These are phyloP conservation scores for Raffaelea arxii DNA, from an alignment of 2,329 filamentous ascomycete genomes.

Conservation along the genomic window DNA sequence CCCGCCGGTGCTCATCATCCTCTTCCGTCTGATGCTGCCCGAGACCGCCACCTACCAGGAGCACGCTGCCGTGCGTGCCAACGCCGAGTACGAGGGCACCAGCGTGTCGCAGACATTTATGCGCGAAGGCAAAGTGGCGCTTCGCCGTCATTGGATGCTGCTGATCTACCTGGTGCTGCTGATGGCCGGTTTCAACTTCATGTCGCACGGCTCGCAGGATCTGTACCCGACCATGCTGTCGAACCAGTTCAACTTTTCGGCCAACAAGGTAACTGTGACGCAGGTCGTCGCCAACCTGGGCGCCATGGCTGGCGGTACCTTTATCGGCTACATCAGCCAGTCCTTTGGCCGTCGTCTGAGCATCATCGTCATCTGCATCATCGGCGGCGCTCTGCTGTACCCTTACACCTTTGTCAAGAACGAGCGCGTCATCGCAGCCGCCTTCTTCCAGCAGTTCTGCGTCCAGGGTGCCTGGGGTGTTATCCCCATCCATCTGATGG, in stretches of 20 bases:
- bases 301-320: constrained; percentile 63
- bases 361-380: constrained; percentile 51
- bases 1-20: constrained; percentile 41
- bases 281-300: constrained; percentile 74
- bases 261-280: constrained; percentile 20
- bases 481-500: constrained; percentile 71
- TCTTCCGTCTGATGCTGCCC: constrained; percentile 13
- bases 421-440: constrained; percentile 50
- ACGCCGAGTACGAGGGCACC: constrained; percentile 47
- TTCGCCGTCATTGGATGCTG: constrained; percentile 71
- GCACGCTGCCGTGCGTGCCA: constrained; percentile 24
- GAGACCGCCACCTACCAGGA: constrained; percentile 13
- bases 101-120: constrained; percentile 58
- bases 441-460: constrained; percentile 62
- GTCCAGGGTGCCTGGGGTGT: constrained; percentile 71
- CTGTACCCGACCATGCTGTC: constrained; percentile 67
- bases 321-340: constrained; percentile 66
- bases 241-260: constrained; percentile 15
- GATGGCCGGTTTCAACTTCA: constrained; percentile 84
- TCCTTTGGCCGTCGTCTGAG: constrained; percentile 63
- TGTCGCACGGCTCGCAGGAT: constrained; percentile 63
- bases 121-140: constrained; percentile 56
- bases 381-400: constrained; percentile 54
- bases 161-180: constrained; percentile 72
- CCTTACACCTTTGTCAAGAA: constrained; percentile 60